Evolutionary conservation across 139 green algal species (phyloP), one percentile per base, ranked within the genome.

Genomic region (Coelastrella sp.): DNA sequence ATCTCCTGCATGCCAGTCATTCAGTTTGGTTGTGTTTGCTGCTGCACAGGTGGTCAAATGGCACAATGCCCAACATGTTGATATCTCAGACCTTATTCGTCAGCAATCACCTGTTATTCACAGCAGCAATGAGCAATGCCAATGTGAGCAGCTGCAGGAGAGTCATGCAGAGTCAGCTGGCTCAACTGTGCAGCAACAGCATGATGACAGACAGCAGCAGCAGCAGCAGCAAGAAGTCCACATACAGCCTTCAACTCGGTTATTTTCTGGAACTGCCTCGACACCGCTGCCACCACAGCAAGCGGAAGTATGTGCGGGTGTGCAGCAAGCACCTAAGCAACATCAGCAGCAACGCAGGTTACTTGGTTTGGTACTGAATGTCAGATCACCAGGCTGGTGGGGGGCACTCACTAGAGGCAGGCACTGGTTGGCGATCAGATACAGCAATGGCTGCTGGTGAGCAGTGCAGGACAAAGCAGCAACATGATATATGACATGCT

Each of bases 351-450:
- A 67, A 30, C 34, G 4, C 50, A 13, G 74, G 62, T 53, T 88
- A 8, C 71, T 74, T 30, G 86, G 71, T 30, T 37, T 89, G n/a
- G 25, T 89, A 1, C 8, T 89, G 11, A 89, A 89, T 30, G 86
- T 87, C 25, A 6, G 6, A 6, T 37, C 25, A 2, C 23, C 8
- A 9, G 43, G 60, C 38, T 62, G 30, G 60, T 75, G 59, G 77
- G 25, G 38, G 3, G 21, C 15, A 3, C 23, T 84, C 0, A 63
- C 37, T 15, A 38, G 77, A 0, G 72, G 86, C 4, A 40, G 86
- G 38, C 86, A 89, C 79, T 89, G 86, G 86, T 34, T 88, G 67
- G 76, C 63, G 1, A 68, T 88, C 41, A 79, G 63, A 19, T 35
- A 34, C 21, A 64, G 79, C 4, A 41, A 60, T 0, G 67, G 69